These are phyloP conservation scores for Lachancea quebecensis DNA, from an alignment of 805 yeast genomes.

Conservation along the genomic window DNA sequence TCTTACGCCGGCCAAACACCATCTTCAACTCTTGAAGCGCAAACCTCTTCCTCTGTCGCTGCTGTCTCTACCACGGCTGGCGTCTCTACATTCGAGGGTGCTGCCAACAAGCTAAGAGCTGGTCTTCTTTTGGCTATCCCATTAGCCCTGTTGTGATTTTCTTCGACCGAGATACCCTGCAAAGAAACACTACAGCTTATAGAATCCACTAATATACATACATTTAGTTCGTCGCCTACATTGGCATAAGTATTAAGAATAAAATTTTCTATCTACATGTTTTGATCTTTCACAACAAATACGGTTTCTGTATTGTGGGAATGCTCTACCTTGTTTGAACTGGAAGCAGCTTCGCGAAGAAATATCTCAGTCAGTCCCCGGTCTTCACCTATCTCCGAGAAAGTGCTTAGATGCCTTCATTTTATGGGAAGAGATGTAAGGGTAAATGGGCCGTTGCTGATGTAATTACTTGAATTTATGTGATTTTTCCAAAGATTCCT, in stretches of 20 bases:
- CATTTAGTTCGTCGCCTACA: not conserved
- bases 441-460: no score
- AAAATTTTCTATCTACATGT: no score
- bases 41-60: constrained; percentile 3
- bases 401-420: no score
- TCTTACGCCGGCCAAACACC: not conserved
- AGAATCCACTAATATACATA: not conserved
- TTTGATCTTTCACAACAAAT: no score
- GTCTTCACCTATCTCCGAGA: no score
- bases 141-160: constrained; percentile 7
- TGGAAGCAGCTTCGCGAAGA: no score
- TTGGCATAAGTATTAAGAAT: not conserved
- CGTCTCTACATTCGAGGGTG: constrained; percentile 5
- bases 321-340: no score
- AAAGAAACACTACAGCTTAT: not conserved
- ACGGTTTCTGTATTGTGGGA: no score
- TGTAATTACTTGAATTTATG: no score
- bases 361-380: no score
- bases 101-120: constrained; percentile 2
- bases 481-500: no score
- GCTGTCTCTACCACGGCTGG: not conserved
- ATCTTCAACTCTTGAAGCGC: not conserved
- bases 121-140: constrained; percentile 5
- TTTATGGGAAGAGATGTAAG: no score
- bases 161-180: constrained; percentile 6